Evolutionary conservation across 1,139 yeast species (phyloP).

Genomic region (Scheffersomyces quercinus): DNA sequence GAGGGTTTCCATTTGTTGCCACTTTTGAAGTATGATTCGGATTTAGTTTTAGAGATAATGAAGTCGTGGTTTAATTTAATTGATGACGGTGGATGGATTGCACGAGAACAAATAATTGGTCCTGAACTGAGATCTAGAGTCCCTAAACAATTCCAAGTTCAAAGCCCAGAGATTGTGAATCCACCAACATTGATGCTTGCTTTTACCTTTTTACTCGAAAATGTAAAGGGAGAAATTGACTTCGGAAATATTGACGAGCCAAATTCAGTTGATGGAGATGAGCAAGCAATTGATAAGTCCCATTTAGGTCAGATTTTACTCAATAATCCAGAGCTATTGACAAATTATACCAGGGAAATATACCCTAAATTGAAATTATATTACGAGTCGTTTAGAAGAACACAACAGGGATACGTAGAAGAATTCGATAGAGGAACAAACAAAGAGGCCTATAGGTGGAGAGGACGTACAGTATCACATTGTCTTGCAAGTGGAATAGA

Average conservation of each 20-base stretch:
- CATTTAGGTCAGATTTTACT: slow-evolving; percentile 54
- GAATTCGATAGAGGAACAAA: slow-evolving; percentile 66
- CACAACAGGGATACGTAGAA: slow-evolving; percentile 76
- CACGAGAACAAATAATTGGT: slow-evolving; percentile 92
- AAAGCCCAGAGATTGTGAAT: slow-evolving; percentile 88
- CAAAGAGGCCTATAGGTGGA: slow-evolving; percentile 84
- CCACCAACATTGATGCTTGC: slow-evolving; percentile 93
- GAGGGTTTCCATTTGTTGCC: slow-evolving; percentile 95
- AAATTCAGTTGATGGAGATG: slow-evolving; percentile 17
- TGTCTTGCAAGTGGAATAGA: slow-evolving; percentile 93
- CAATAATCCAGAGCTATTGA: slow-evolving; percentile 60
- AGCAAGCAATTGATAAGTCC: slow-evolving; percentile 10
- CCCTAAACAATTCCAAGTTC: slow-evolving; percentile 79
- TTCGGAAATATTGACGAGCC: slow-evolving; percentile 26
- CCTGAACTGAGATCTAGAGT: slow-evolving; percentile 88
- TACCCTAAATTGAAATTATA: slow-evolving; percentile 79
- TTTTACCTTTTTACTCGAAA: slow-evolving; percentile 65
- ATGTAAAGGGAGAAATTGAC: slow-evolving; percentile 22
- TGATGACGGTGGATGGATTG: slow-evolving; percentile 95
- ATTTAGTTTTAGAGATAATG: slow-evolving; percentile 75
- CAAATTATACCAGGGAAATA: slow-evolving; percentile 60
- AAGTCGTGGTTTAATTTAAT: slow-evolving; percentile 86
- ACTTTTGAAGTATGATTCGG: slow-evolving; percentile 78
- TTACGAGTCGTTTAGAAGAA: slow-evolving; percentile 79
- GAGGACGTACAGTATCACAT: slow-evolving; percentile 83